These are phyloP conservation scores for Pulicaria dysenterica DNA, from an alignment of 129 eudicot species.

Conservation along the genomic window DNA sequence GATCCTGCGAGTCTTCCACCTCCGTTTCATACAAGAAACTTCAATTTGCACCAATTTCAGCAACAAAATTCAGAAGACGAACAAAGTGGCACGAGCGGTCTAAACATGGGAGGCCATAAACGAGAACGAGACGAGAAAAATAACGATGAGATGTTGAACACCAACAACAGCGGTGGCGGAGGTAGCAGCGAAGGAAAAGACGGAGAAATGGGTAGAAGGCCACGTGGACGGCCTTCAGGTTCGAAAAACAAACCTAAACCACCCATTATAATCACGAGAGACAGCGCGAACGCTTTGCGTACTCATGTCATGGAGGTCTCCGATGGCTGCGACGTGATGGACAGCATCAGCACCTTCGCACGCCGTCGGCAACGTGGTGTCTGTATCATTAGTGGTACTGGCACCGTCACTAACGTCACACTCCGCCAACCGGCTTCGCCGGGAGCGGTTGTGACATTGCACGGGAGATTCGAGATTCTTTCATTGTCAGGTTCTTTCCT, in stretches of 20 bases:
- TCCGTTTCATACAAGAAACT: constrained; percentile 48
- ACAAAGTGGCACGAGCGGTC: constrained; percentile 52
- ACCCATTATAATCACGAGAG: constrained; percentile 5
- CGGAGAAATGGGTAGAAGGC: constrained; percentile 9
- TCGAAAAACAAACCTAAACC: constrained; percentile 18
- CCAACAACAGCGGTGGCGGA: neutral
- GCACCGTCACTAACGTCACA: constrained; percentile 3
- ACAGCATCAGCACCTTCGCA: constrained; percentile 1
- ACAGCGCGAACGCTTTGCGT: constrained; percentile 5
- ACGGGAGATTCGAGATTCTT: constrained; percentile 12
- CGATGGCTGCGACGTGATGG: constrained; percentile 13
- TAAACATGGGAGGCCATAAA: constrained; percentile 3
- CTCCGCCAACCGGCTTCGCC: neutral
- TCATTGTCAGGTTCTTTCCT: constrained; percentile 11
- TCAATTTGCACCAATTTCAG: constrained; percentile 52
- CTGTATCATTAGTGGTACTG: constrained; percentile 7
- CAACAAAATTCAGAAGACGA: constrained; percentile 59
- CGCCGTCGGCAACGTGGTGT: constrained; percentile 23
- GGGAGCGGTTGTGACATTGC: neutral
- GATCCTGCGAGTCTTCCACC: constrained; percentile 26
- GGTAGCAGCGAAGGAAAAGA: constrained; percentile 6
- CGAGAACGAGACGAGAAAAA: neutral
- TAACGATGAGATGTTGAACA: neutral
- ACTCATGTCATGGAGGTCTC: constrained; percentile 19
- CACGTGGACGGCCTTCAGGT: constrained; percentile 1